Base-by-base conservation (phyloP, 805 yeast genomes). In the Yamadazyma insecticola region DNA sequence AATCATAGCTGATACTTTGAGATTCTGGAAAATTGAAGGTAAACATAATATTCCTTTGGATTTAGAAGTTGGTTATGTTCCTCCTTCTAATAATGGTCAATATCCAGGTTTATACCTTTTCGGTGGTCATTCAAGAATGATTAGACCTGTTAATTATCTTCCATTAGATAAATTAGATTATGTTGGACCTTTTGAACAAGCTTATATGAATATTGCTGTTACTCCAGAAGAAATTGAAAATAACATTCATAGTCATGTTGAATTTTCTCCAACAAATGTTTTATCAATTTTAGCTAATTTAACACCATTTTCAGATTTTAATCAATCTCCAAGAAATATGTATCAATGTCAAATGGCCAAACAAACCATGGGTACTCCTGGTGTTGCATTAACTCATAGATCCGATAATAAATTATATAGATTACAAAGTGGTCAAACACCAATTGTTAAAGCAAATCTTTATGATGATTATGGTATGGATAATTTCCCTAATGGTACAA, bases 291-390 rank as follows among this genome's bases (percentile, higher is more conserved):
- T 92, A 58, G 98, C 97, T 43, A 92, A 92, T 63, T 72, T 92
- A 69, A 92, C 98, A 2, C 98, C 98, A 45, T 92, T 87, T 58
- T 89, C 97, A 2, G 98, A 92, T 60, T 92, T 92, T 70, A 92
- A 92, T 63, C 98, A 92, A 70, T 89, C 97, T 16, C 98, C 98
- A 52, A 84, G 98, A 78, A 92, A 92, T 60, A 92, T 92, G 97
- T 92, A 92, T 60, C 98, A 92, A 69, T 92, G 98, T 67, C 98
- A 92, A 73, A 92, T 92, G 98, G 97, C 97, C 77, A 92, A 92
- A 67, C 98, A 92, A 70, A 90, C 98, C 13, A 92, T 92, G 98
- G 98, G 98, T 63, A 92, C 98, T 4, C 98, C 98, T 6, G 97
- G 97, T 65, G 96, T 92, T 42, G 97, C 95, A 0, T 68, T 90